phyloP scores from a whole-genome alignment of 495 filamentous ascomycete species.

The Hypoxylon rickii region DNA sequence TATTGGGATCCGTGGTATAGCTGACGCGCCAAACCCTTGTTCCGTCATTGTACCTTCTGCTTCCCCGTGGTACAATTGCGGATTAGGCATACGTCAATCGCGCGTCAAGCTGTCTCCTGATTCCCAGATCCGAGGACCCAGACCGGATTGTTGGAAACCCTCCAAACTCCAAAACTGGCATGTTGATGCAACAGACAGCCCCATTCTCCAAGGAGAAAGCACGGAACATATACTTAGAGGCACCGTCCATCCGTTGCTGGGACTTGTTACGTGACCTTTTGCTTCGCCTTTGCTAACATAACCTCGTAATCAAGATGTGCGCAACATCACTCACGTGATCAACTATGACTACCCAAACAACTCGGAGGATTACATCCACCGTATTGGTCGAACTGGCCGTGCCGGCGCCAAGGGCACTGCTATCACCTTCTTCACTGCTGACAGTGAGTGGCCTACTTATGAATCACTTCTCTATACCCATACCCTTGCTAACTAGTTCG shows the following conservation, averaged over 20 bases:
- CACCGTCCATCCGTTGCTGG: slow-evolving; percentile 56
- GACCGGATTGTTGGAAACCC: slow-evolving; percentile 67
- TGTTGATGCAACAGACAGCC: slow-evolving; percentile 59
- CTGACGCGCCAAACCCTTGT: slow-evolving; percentile 57
- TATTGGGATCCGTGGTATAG: slow-evolving; percentile 85
- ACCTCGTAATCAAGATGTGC: slow-evolving; percentile 84
- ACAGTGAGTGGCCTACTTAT: slow-evolving; percentile 69
- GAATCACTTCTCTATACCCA: not conserved
- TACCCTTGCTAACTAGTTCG: slow-evolving; percentile 39
- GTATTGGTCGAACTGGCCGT: slow-evolving; percentile 96
- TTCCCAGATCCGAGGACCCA: slow-evolving; percentile 66
- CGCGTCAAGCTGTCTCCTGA: slow-evolving; percentile 61
- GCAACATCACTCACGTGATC: slow-evolving; percentile 99
- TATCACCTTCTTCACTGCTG: slow-evolving; percentile 97
- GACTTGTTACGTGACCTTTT: slow-evolving; percentile 57
- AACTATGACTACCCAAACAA: slow-evolving; percentile 99
- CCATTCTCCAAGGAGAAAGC: slow-evolving; percentile 62
- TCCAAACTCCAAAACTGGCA: slow-evolving; percentile 57
- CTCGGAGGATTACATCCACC: slow-evolving; percentile 99
- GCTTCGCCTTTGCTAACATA: slow-evolving; percentile 75
- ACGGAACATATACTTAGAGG: slow-evolving; percentile 70
- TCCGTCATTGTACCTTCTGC: slow-evolving; percentile 73
- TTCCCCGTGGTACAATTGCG: slow-evolving; percentile 67
- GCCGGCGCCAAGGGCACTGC: slow-evolving; percentile 91
- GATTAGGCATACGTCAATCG: slow-evolving; percentile 74